Evolutionary conservation across 2,329 filamentous ascomycete genomes (phyloP), one percentile per base, ranked within the genome.

Genomic region (Pseudonectria buxi): DNA sequence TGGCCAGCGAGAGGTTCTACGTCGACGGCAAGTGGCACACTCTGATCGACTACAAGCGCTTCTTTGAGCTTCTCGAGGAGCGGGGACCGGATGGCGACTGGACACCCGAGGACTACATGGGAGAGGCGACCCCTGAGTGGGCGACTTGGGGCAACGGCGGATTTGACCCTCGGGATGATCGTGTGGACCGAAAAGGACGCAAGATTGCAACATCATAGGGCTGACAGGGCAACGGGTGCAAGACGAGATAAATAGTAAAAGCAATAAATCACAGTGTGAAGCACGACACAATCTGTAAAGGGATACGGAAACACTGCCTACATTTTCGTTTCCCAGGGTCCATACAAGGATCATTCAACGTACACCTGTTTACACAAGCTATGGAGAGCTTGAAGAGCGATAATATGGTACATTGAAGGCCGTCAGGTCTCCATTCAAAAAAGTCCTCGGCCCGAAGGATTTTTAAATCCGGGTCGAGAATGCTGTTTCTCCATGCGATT

Each of bases 121-220:
- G 81, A 4, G 72, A 71, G 27, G 74, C 83, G 47, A 96, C 88
- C 26, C 86, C 88, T 1, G 87, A 95, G 56, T 96, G 90, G 92
- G 90, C 90, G 9, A 78, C 83, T 13, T 96, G 88, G 87, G 92
- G 90, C 0, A 86, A 89, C 46, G 90, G 90, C 2, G 92, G 90
- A 0, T 96, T 96, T 58, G 87, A 96, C 64, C 90, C 90, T 1
- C 73, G 85, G 32, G 92, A 96, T 62, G 77, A 84, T 59, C 74
- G 90, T 44, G 88, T 95, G 7, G 85, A 90, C 59, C 76, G 83
- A 48, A 95, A 95, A 64, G 88, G 89, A 2, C 79, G 81, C 51
- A 77, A 76, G 46, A 74, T 77, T 42, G 72, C 69, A 44, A 38
- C 46, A 13, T 49, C 35, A 30, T 51, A 44, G 42, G 24, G 11